Evolutionary conservation across 805 yeast species (phyloP).

Genomic region (Grigorovia transvaalensis): DNA sequence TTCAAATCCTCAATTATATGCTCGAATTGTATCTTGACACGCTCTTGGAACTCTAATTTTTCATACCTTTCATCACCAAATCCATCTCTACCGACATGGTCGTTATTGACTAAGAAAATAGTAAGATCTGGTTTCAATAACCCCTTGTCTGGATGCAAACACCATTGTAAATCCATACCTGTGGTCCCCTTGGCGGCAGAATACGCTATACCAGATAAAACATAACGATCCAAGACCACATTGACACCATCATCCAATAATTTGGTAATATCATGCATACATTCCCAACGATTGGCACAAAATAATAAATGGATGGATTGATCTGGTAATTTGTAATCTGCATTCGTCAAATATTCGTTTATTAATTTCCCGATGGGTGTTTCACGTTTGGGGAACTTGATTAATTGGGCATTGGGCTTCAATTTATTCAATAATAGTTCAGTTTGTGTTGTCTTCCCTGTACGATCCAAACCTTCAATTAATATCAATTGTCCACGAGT

Average conservation of each 20-base stretch:
- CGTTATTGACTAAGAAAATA: conserved; percentile 53
- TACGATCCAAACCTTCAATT: conserved; percentile 87
- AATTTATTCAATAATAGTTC: conserved; percentile 29
- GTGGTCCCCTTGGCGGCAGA: conserved; percentile 57
- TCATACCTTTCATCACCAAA: conserved; percentile 96
- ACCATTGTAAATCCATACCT: conserved; percentile 64
- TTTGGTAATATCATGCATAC: conserved; percentile 36
- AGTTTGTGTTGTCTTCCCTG: conserved; percentile 89
- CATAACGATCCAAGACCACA: conserved; percentile 75
- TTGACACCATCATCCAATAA: conserved; percentile 41
- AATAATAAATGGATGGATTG: conserved; percentile 80
- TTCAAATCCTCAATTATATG: conserved; percentile 21
- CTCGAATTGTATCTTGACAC: conserved; percentile 45
- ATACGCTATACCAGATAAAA: conserved; percentile 89
- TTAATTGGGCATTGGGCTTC: conserved; percentile 32
- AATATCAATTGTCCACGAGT: conserved; percentile 64
- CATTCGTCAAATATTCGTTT: conserved; percentile 54
- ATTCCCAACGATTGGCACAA: conserved; percentile 93
- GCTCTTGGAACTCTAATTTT: conserved; percentile 55
- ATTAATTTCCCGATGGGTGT: conserved; percentile 76
- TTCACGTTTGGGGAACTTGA: conserved; percentile 82
- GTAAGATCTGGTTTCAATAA: conserved; percentile 81
- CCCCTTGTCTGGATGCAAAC: conserved; percentile 70
- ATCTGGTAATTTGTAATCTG: conserved; percentile 46
- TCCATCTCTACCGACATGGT: conserved; percentile 46